Evolutionary conservation across 108 stramenopile species (phyloP).

Genomic region (Stephanodiscus triporus): DNA sequence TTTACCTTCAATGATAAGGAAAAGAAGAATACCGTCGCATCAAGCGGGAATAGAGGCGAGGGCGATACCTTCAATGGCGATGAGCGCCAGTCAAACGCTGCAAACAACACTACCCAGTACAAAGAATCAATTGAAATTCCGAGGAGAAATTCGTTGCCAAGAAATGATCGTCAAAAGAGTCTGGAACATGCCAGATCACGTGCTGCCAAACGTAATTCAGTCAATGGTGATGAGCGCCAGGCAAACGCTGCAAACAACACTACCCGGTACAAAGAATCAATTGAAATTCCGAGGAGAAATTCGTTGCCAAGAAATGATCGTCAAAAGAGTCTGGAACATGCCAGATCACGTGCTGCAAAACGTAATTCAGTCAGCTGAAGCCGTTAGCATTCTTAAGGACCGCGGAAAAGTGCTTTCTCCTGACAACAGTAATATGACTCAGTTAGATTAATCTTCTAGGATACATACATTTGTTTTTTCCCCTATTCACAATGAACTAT

Average conservation of each 20-base stretch:
- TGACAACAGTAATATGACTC: no score
- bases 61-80: neutral
- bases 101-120: neutral
- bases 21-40: neutral
- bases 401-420: no score
- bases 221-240: neutral
- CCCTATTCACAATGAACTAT: no score
- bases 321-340: slow-evolving; percentile 8
- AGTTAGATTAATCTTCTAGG: no score
- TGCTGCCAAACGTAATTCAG: neutral
- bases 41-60: neutral
- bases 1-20: neutral
- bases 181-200: slow-evolving; percentile 8
- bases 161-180: slow-evolving; percentile 11
- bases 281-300: neutral
- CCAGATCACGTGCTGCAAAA: slow-evolving; percentile 2
- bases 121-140: neutral
- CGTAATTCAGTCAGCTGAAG: neutral
- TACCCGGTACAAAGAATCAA: neutral
- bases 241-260: neutral
- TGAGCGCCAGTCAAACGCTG: neutral
- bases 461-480: no score
- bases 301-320: slow-evolving; percentile 1
- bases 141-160: neutral
- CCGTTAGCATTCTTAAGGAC: no score